A percentile compares a stretch with the other conserved stretches of the same genome.
Conservation (phyloP, 163 green algal species). For the Chlorella variabilis region DNA sequence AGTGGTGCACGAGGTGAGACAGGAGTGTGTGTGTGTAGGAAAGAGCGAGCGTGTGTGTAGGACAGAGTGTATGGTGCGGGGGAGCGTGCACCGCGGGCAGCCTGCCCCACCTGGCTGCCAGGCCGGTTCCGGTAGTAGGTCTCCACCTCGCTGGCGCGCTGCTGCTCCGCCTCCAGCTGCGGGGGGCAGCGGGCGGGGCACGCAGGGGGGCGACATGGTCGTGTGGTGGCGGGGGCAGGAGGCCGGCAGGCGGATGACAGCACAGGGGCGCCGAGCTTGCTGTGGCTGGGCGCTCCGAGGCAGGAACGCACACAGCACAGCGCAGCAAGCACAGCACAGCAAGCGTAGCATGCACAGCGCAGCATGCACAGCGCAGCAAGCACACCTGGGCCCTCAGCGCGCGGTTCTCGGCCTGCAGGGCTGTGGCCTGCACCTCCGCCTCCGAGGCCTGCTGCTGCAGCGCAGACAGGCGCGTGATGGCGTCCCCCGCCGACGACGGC, state of each 20-base stretch:
- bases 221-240: background rate
- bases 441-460: slow-evolving; percentile 30
- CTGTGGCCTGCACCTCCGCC: slow-evolving; percentile 17
- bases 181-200: background rate
- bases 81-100: too few relatives aligned
- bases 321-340: background rate
- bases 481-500: background rate
- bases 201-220: background rate
- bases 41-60: too few relatives aligned
- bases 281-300: too few relatives aligned
- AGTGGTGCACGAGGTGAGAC: too few relatives aligned
- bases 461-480: slow-evolving; percentile 5
- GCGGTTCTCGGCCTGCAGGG: slow-evolving; percentile 27
- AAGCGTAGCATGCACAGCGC: too few relatives aligned
- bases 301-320: background rate
- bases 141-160: slow-evolving; percentile 20
- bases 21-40: too few relatives aligned
- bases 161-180: slow-evolving; percentile 34
- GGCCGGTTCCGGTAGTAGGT: slow-evolving; percentile 17
- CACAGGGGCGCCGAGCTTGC: too few relatives aligned
- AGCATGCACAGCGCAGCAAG: background rate
- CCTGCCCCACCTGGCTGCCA: background rate
- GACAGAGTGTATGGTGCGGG: too few relatives aligned
- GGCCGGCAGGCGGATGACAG: background rate
- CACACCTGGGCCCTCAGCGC: slow-evolving; percentile 14